phyloP scores from a whole-genome alignment of 2,329 filamentous ascomycete species.

The Cordyceps cicadae region DNA sequence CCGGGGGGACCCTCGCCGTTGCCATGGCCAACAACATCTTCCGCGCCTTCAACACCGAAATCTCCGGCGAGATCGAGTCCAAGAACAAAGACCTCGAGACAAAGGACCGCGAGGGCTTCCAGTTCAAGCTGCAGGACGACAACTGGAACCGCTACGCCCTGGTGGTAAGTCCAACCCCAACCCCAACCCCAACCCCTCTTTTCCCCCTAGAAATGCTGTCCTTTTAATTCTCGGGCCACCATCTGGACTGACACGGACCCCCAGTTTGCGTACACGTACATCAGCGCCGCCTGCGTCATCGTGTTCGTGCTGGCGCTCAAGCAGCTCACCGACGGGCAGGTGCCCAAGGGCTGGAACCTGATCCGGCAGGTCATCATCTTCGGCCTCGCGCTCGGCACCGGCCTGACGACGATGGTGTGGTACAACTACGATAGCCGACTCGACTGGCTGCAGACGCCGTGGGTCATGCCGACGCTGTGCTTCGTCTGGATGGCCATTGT shows the following conservation, averaged over 20 bases:
- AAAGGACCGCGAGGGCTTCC: slow-evolving; percentile 15
- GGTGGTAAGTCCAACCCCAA: slow-evolving; percentile 23
- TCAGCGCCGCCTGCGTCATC: slow-evolving; percentile 24
- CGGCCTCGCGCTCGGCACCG: slow-evolving; percentile 23
- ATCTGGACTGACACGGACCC: background rate
- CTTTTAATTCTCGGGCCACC: background rate
- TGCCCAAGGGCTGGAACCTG: slow-evolving; percentile 26
- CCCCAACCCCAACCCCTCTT: no score
- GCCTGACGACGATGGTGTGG: slow-evolving; percentile 21
- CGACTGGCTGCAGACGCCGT: slow-evolving; percentile 21
- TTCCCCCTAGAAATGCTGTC: no score
- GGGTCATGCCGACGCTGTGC: slow-evolving; percentile 27
- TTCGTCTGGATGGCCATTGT: slow-evolving; percentile 27
- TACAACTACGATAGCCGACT: slow-evolving; percentile 13
- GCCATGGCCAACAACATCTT: slow-evolving; percentile 8
- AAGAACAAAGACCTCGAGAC: slow-evolving; percentile 16
- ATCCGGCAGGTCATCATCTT: slow-evolving; percentile 23
- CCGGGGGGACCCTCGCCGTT: background rate
- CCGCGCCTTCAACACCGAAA: slow-evolving; percentile 19
- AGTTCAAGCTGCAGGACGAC: slow-evolving; percentile 18
- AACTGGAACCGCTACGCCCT: slow-evolving; percentile 22
- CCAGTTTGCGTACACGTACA: slow-evolving; percentile 28
- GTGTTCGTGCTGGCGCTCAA: slow-evolving; percentile 25
- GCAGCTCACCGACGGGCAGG: slow-evolving; percentile 21
- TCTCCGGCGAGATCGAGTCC: slow-evolving; percentile 19